phyloP scores from a whole-genome alignment of 345 rosid species.

The Populus deltoides region DNA sequence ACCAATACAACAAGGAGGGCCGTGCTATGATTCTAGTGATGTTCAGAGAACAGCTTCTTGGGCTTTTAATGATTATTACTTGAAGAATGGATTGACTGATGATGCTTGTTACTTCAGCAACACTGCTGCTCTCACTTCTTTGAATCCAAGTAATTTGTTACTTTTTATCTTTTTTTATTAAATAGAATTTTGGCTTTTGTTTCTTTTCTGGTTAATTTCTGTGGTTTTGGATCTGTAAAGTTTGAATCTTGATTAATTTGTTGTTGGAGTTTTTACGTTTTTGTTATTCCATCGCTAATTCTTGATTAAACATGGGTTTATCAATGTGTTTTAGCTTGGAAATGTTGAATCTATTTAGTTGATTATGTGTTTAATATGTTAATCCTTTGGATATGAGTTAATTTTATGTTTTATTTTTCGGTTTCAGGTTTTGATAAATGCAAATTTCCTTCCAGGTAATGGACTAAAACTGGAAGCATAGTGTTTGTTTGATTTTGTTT shows the following conservation, averaged over 20 bases:
- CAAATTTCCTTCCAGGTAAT: slow-evolving; percentile 75
- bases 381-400: neutral
- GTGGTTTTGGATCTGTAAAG: neutral
- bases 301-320: neutral
- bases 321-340: neutral
- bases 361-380: neutral
- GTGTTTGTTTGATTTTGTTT: neutral
- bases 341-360: neutral
- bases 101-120: slow-evolving; percentile 65
- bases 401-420: neutral
- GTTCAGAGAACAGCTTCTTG: slow-evolving; percentile 61
- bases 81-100: slow-evolving; percentile 65
- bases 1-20: slow-evolving; percentile 62
- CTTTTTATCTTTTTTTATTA: neutral
- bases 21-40: slow-evolving; percentile 59
- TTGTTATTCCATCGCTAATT: slow-evolving; percentile 1
- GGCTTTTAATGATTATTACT: slow-evolving; percentile 73
- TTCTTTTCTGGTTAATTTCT: neutral
- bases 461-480: neutral
- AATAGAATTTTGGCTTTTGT: neutral
- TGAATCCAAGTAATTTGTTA: slow-evolving; percentile 63
- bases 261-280: neutral
- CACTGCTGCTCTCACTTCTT: slow-evolving; percentile 69
- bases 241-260: neutral
- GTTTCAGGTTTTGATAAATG: slow-evolving; percentile 68